A percentile compares a stretch with the other conserved stretches of the same genome.
Conservation (phyloP, 1,284 basidiomycete species). For the Cutaneotrichosporon cyanovorans region DNA sequence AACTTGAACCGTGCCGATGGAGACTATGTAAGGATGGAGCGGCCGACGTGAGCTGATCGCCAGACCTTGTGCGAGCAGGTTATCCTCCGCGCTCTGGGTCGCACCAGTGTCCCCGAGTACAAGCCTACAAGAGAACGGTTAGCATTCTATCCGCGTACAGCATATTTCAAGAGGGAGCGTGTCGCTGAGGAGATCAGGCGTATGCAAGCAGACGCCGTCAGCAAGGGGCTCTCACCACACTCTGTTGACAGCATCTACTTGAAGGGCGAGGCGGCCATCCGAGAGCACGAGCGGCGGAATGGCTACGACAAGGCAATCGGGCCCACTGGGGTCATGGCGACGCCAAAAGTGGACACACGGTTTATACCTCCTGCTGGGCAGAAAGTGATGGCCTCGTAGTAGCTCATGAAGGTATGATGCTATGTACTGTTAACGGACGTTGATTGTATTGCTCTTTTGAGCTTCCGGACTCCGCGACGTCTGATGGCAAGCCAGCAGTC, state of each 20-base stretch:
- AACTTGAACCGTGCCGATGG: conserved; percentile 29
- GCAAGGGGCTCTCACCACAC: conserved; percentile 6
- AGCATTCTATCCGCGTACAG: conserved; percentile 25
- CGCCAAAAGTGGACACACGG: neutral
- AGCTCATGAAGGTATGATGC: too few species aligned
- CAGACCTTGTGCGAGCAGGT: conserved; percentile 33
- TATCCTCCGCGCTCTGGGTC: conserved; percentile 25
- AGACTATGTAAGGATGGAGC: conserved; percentile 22
- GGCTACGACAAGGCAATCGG: conserved; percentile 28
- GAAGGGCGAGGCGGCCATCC: conserved; percentile 22
- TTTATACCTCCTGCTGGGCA: too few species aligned
- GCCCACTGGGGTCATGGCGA: conserved; percentile 14
- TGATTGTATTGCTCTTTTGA: too few species aligned
- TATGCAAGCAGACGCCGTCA: conserved; percentile 21
- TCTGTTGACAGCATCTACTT: conserved; percentile 26
- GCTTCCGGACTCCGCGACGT: too few species aligned
- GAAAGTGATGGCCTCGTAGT: too few species aligned
- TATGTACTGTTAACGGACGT: too few species aligned
- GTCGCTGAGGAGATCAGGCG: conserved; percentile 21
- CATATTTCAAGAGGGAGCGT: conserved; percentile 22
- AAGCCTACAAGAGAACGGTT: conserved; percentile 20
- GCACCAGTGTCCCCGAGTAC: conserved; percentile 25
- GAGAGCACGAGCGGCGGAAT: conserved; percentile 24
- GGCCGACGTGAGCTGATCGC: too few species aligned
- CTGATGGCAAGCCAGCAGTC: too few species aligned